Conservation (phyloP, 225 moss, liverwort and hornwort genomes). For the Polytrichum formosum region DNA sequence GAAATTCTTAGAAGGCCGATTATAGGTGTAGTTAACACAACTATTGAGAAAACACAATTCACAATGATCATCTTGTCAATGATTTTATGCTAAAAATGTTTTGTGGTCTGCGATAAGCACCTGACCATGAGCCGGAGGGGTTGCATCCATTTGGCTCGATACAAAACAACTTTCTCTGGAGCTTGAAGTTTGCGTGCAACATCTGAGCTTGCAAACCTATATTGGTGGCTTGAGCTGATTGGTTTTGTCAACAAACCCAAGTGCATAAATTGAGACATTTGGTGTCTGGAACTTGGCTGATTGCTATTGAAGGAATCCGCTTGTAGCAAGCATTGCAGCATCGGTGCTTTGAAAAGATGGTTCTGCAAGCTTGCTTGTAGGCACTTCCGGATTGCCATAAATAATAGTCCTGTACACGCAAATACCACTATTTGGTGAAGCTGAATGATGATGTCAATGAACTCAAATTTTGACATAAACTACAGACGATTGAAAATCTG, state of each 20-base stretch:
- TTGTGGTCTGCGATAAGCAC: slow-evolving; percentile 18
- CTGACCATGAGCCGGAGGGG: slow-evolving; percentile 86
- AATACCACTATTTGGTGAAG: no score
- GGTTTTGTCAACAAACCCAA: background rate
- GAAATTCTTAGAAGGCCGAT: no score
- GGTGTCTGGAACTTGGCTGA: slow-evolving; percentile 1
- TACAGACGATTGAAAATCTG: no score
- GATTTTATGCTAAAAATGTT: no score
- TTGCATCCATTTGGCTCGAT: slow-evolving; percentile 92
- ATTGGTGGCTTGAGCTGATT: background rate
- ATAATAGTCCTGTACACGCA: no score
- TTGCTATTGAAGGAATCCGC: slow-evolving; percentile 2
- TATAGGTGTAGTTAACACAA: no score
- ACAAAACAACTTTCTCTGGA: slow-evolving; percentile 56
- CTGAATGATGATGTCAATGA: no score
- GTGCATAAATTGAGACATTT: background rate
- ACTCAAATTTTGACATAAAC: no score
- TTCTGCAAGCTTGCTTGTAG: slow-evolving; percentile 15
- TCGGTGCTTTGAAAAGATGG: background rate
- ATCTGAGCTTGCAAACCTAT: slow-evolving; percentile 19
- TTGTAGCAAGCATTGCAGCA: slow-evolving; percentile 17
- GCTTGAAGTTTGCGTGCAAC: slow-evolving; percentile 13
- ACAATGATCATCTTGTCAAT: no score
- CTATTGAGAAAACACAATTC: no score
- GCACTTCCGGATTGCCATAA: slow-evolving; percentile 46